Percentiles rank a stretch among this genome's conserved stretches.
These are phyloP conservation scores for Aureoboletus auriporus DNA, from an alignment of 768 basidiomycete species.

Conservation along the genomic window DNA sequence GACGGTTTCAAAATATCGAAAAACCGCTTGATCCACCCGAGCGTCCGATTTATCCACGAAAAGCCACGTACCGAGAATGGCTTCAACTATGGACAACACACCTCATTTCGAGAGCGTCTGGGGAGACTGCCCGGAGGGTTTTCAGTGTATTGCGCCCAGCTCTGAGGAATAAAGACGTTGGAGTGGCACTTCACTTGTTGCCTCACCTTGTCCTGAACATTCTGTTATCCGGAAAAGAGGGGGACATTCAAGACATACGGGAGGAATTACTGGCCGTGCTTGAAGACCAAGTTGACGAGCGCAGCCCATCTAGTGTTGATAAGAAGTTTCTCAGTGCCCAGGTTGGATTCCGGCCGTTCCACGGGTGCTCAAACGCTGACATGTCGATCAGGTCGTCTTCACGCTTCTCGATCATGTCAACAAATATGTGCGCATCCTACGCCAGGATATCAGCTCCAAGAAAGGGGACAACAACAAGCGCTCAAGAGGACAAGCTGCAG, in stretches of 20 bases:
- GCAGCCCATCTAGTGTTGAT: constrained; percentile 59
- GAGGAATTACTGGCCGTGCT: constrained; percentile 78
- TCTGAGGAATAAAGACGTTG: constrained; percentile 83
- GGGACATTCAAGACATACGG: constrained; percentile 61
- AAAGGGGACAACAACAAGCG: constrained; percentile 49
- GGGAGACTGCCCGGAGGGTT: constrained; percentile 55
- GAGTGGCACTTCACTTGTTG: constrained; percentile 87
- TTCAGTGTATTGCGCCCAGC: constrained; percentile 79
- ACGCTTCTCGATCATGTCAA: constrained; percentile 93
- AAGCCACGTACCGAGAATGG: constrained; percentile 93
- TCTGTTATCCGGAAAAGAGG: constrained; percentile 67
- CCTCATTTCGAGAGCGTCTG: constrained; percentile 66
- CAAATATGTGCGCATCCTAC: constrained; percentile 76
- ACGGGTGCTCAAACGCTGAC: neutral
- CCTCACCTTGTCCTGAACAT: constrained; percentile 90
- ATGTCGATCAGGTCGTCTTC: constrained; percentile 74
- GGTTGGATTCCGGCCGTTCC: constrained; percentile 38
- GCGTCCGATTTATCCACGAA: constrained; percentile 76
- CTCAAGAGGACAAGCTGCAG: constrained; percentile 35
- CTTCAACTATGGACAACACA: constrained; percentile 84
- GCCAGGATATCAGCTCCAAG: constrained; percentile 57
- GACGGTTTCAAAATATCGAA: constrained; percentile 54
- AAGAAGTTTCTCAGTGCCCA: constrained; percentile 93
- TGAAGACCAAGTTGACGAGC: constrained; percentile 74
- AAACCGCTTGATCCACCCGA: constrained; percentile 36